Evolutionary conservation across 75 land plant species (phyloP).

Genomic region (Picea glauca): DNA sequence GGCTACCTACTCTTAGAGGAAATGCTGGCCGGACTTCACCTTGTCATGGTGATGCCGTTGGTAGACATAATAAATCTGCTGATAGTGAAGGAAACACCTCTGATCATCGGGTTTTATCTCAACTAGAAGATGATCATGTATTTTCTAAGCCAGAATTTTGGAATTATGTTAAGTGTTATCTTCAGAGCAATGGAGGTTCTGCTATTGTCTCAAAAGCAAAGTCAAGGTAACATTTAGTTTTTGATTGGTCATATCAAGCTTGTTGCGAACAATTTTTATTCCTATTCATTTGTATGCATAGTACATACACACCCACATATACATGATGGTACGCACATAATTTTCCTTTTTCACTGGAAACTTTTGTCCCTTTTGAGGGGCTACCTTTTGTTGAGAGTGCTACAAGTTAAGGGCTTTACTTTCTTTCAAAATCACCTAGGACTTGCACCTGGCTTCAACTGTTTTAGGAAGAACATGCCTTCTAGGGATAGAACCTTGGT

Average conservation of each 20-base stretch:
- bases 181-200: conserved; percentile 26
- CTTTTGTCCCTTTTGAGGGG: not conserved
- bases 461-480: not conserved
- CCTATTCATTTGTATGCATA: not conserved
- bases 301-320: no score
- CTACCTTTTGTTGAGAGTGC: not conserved
- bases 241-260: no score
- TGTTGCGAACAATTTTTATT: not conserved
- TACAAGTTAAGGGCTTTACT: not conserved
- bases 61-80: not conserved
- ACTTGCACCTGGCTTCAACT: not conserved
- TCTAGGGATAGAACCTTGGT: not conserved
- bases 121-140: conserved; percentile 14
- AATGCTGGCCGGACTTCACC: not conserved
- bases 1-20: conserved; percentile 4
- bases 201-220: conserved; percentile 25
- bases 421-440: not conserved
- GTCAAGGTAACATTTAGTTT: conserved; percentile 28
- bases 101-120: conserved; percentile 3
- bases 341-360: not conserved
- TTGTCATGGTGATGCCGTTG: conserved; percentile 8
- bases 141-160: conserved; percentile 34
- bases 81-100: not conserved
- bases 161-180: conserved; percentile 38
- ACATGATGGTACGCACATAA: not conserved